phyloP scores from a whole-genome alignment of 441 rosid genomes.

The Gossypium lobatum region DNA sequence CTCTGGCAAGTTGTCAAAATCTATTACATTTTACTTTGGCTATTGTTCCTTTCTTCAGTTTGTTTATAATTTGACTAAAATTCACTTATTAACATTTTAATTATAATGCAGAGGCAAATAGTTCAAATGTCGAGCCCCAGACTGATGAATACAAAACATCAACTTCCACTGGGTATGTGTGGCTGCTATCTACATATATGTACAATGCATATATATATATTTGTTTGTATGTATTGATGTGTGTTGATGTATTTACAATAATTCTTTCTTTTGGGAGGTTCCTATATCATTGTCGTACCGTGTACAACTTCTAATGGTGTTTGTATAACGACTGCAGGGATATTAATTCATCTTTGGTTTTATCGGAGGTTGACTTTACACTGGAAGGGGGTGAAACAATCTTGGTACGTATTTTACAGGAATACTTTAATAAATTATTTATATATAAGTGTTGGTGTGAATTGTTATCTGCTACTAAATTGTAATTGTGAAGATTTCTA shows the following conservation, averaged over 20 bases:
- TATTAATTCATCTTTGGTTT: constrained; percentile 42
- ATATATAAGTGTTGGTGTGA: neutral
- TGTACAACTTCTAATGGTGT: constrained; percentile 15
- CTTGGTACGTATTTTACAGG: constrained; percentile 49
- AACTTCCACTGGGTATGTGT: constrained; percentile 32
- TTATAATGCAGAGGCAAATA: constrained; percentile 42
- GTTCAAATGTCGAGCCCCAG: constrained; percentile 36
- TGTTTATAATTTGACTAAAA: constrained; percentile 4
- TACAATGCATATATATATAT: neutral
- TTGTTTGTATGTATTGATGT: neutral
- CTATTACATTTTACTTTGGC: constrained; percentile 31
- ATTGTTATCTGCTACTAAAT: neutral
- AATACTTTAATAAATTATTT: neutral
- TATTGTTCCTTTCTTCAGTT: constrained; percentile 12
- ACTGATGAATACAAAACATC: constrained; percentile 37
- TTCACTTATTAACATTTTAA: constrained; percentile 16
- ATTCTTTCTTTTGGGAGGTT: neutral
- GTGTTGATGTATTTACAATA: neutral
- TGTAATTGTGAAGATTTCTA: neutral
- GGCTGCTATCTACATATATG: neutral
- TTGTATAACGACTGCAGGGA: constrained; percentile 41
- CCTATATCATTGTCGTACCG: neutral
- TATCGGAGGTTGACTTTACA: constrained; percentile 61
- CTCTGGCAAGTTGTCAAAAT: constrained; percentile 48
- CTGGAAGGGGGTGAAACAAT: constrained; percentile 59